Evolutionary conservation across 768 basidiomycete genomes (phyloP).

Genomic region (Infundibulicybe gibba): DNA sequence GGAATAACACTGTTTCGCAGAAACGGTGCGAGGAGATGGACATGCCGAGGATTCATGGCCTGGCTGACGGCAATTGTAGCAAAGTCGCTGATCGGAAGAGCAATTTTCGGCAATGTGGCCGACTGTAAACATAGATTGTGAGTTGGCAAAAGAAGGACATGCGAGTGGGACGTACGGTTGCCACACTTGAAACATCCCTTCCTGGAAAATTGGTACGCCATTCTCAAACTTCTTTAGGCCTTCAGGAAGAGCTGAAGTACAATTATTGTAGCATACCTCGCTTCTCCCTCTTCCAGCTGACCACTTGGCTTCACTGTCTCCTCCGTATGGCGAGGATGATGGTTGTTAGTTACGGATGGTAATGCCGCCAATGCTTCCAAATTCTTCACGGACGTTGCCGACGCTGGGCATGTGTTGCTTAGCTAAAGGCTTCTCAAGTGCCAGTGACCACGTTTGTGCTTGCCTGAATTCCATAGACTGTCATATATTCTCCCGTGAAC

Average conservation of each 20-base stretch:
- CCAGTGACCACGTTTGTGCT: too few relatives aligned
- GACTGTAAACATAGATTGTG: constrained; percentile 41
- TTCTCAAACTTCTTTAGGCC: constrained; percentile 44
- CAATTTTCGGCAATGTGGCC: constrained; percentile 94
- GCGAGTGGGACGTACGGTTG: constrained; percentile 58
- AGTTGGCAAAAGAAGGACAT: not conserved
- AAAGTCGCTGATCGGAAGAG: constrained; percentile 82
- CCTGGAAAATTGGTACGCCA: constrained; percentile 82
- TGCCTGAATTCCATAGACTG: too few relatives aligned
- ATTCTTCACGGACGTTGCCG: not conserved
- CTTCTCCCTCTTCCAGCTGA: constrained; percentile 73
- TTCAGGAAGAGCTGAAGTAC: constrained; percentile 2
- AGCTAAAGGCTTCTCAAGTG: not conserved
- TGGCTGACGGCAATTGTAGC: constrained; percentile 94
- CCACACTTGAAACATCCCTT: constrained; percentile 95
- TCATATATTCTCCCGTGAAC: constrained; percentile 14
- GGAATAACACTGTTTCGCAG: constrained; percentile 89
- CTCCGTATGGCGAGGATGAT: constrained; percentile 55
- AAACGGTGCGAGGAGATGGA: constrained; percentile 76
- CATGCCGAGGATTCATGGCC: constrained; percentile 91
- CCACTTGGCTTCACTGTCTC: constrained; percentile 64
- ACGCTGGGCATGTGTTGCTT: constrained; percentile 1
- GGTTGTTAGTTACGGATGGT: constrained; percentile 21
- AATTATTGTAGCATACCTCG: constrained; percentile 40
- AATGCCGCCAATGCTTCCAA: not conserved